Percentiles rank a stretch among this genome's conserved stretches.
phyloP scores from a whole-genome alignment of 2,329 filamentous ascomycete species.

The Apiospora marii region DNA sequence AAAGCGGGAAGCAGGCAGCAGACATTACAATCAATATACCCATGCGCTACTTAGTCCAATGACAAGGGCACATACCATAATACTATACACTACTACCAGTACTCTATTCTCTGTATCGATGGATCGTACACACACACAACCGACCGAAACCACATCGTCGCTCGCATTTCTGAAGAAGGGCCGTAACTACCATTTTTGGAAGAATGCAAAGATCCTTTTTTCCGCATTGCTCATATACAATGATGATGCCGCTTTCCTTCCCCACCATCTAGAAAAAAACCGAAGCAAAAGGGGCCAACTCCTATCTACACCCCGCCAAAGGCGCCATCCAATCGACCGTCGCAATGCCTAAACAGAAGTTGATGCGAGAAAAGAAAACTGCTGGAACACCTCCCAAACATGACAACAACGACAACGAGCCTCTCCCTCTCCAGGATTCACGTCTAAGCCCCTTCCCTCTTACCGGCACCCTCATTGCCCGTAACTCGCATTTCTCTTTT shows the following conservation, averaged over 20 bases:
- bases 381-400: background rate
- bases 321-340: constrained; percentile 20
- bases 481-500: background rate
- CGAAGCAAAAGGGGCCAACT: constrained; percentile 8
- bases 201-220: background rate
- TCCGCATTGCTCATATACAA: constrained; percentile 2
- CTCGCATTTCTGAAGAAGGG: background rate
- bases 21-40: constrained; percentile 11
- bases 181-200: background rate
- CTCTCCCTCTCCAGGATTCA: background rate
- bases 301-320: constrained; percentile 8
- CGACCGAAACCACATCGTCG: background rate
- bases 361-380: constrained; percentile 18
- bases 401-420: background rate
- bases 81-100: too few relatives aligned
- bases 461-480: background rate
- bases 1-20: background rate
- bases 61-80: background rate
- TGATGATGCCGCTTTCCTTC: background rate
- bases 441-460: constrained; percentile 1
- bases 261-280: background rate
- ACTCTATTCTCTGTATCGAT: background rate
- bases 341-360: constrained; percentile 13
- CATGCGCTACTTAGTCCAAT: background rate
- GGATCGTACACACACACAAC: background rate